Percentiles rank a stretch among this genome's conserved stretches.
phyloP scores from a whole-genome alignment of 2,329 filamentous ascomycete species.

The Ilyonectria sp. region DNA sequence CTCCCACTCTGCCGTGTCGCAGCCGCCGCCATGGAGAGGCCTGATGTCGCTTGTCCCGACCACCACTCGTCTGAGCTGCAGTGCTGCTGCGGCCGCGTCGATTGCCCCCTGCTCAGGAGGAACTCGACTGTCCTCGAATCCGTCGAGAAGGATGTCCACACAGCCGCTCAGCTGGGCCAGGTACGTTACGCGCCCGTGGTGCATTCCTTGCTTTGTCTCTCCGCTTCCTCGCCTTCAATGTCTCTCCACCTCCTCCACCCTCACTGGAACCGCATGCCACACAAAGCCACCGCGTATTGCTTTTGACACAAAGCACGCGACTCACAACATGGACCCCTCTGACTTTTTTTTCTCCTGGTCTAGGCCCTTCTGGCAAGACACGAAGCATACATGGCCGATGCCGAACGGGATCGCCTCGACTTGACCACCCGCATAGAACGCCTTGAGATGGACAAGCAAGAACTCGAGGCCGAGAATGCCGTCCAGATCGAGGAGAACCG shows the following conservation, averaged over 20 bases:
- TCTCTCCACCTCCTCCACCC: conserved; percentile 14
- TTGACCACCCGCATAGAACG: conserved; percentile 81
- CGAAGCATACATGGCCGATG: conserved; percentile 94
- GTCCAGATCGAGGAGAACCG: conserved; percentile 87
- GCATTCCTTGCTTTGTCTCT: conserved; percentile 42
- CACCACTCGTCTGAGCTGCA: conserved; percentile 57
- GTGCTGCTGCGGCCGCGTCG: conserved; percentile 89
- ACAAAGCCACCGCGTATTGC: conserved; percentile 4
- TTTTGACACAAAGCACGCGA: conserved; percentile 7
- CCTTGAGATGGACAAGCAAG: conserved; percentile 81
- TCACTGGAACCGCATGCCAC: conserved; percentile 44
- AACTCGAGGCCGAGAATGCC: conserved; percentile 83
- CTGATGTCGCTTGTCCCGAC: conserved; percentile 41
- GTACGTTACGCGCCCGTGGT: conserved; percentile 71
- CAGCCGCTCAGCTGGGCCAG: conserved; percentile 90
- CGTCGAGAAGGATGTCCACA: conserved; percentile 89
- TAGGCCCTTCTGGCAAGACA: conserved; percentile 94
- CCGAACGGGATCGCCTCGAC: conserved; percentile 85
- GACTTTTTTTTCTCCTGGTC: conserved; percentile 67
- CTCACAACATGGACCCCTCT: conserved; percentile 63
- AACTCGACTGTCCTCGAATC: conserved; percentile 84
- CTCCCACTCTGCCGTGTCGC: neutral
- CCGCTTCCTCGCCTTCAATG: neutral
- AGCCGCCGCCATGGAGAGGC: conserved; percentile 45
- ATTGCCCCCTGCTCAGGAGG: conserved; percentile 86